Conservation (phyloP, 768 basidiomycete species). For the Lanmaoa pseudosensibilis region DNA sequence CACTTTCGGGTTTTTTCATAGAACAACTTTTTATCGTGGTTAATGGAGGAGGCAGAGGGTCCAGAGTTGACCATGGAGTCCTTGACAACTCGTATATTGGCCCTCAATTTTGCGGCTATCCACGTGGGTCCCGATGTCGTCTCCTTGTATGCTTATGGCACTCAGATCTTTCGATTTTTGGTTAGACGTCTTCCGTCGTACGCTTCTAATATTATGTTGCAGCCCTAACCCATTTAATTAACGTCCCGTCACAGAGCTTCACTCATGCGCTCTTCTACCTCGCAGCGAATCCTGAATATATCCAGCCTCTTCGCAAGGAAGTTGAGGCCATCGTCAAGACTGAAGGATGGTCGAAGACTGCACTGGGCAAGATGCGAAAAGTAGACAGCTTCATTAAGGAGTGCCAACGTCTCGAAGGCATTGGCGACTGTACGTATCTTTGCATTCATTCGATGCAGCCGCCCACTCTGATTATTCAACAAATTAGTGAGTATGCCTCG, state of each 20-base stretch:
- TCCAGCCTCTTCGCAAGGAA: too few relatives aligned
- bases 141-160: not conserved
- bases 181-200: not conserved
- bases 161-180: not conserved
- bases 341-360: conserved; percentile 3
- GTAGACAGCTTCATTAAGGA: conserved; percentile 39
- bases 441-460: not conserved
- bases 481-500: conserved; percentile 23
- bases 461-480: not conserved
- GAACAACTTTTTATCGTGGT: conserved; percentile 36
- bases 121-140: not conserved
- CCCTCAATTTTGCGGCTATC: not conserved
- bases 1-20: not conserved
- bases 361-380: conserved; percentile 32
- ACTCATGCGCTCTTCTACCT: too few relatives aligned
- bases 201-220: too few relatives aligned
- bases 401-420: conserved; percentile 6
- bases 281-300: too few relatives aligned
- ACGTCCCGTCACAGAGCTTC: too few relatives aligned
- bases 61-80: conserved; percentile 12
- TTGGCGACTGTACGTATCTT: conserved; percentile 22
- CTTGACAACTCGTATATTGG: conserved; percentile 17
- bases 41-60: conserved; percentile 26
- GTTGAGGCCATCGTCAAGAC: not conserved
- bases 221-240: too few relatives aligned